These are phyloP conservation scores for Parmelia sp. DNA, from an alignment of 495 filamentous ascomycete species.

Conservation along the genomic window DNA sequence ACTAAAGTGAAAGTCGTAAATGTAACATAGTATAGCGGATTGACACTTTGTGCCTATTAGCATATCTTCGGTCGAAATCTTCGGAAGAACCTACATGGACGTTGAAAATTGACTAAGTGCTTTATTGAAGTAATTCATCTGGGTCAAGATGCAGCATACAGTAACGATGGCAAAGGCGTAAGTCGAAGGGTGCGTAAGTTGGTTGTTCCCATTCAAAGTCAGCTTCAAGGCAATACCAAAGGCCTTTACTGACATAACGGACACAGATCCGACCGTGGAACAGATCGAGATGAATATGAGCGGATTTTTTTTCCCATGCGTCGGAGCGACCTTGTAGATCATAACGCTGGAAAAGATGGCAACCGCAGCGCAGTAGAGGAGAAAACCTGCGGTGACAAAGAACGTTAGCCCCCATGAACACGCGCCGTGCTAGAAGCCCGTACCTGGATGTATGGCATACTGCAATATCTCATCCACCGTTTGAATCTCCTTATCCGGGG, in stretches of 20 bases:
- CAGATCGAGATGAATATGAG: constrained; percentile 95
- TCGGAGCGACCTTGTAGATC: constrained; percentile 89
- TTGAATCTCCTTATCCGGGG: constrained; percentile 82
- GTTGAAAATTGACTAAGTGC: constrained; percentile 94
- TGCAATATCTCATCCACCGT: constrained; percentile 81
- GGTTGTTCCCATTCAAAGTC: constrained; percentile 84
- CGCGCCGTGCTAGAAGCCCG: constrained; percentile 23
- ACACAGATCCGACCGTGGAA: constrained; percentile 91
- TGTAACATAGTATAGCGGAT: constrained; percentile 98
- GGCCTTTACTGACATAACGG: constrained; percentile 97
- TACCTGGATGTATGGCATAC: constrained; percentile 86
- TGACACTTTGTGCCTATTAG: constrained; percentile 62
- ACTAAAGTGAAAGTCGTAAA: constrained; percentile 93
- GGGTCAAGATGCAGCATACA: constrained; percentile 85
- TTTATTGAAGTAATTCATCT: constrained; percentile 99
- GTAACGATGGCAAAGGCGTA: constrained; percentile 96
- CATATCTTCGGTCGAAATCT: constrained; percentile 1
- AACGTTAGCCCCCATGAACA: constrained; percentile 23
- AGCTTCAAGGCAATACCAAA: constrained; percentile 96
- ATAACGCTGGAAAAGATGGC: constrained; percentile 78
- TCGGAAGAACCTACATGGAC: constrained; percentile 64
- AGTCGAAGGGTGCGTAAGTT: constrained; percentile 86
- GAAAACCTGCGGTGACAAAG: constrained; percentile 58
- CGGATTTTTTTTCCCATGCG: constrained; percentile 88
- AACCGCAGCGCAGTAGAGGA: constrained; percentile 73